Conservation (phyloP, 2,329 filamentous ascomycete species). For the Neofusicoccum kwambonambiense region DNA sequence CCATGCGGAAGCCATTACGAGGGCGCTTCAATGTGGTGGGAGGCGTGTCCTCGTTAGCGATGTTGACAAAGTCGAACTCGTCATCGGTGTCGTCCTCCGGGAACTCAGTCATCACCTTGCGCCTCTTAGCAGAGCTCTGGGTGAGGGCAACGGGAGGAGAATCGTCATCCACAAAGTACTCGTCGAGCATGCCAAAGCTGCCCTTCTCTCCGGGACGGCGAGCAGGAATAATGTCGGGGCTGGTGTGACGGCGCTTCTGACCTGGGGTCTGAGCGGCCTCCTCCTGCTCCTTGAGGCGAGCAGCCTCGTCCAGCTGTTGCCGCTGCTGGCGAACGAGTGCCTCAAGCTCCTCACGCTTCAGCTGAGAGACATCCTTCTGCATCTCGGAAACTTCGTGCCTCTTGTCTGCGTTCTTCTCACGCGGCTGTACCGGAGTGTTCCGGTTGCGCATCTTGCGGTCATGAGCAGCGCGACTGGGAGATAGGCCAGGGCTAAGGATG, state of each 20-base stretch:
- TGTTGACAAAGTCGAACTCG: background rate
- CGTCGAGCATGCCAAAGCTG: constrained; percentile 10
- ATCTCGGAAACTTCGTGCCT: background rate
- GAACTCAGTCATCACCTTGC: background rate
- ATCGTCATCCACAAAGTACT: constrained; percentile 2
- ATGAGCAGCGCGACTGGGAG: background rate
- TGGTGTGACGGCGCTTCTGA: background rate
- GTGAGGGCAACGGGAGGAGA: background rate
- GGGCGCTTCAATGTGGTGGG: constrained; percentile 10
- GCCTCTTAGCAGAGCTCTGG: background rate
- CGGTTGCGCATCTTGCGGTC: background rate
- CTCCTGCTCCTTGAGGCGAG: background rate
- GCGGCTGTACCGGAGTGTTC: background rate
- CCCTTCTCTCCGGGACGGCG: constrained; percentile 10
- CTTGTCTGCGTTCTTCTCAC: constrained; percentile 12
- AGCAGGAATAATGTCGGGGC: constrained; percentile 1
- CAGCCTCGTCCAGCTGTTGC: background rate
- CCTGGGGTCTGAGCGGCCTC: background rate
- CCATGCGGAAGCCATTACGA: constrained; percentile 3
- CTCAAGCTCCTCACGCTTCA: background rate
- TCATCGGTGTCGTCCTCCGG: background rate
- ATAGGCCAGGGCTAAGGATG: background rate
- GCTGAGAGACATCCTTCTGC: background rate
- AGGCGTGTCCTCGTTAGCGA: background rate
- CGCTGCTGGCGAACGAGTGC: background rate